These are phyloP conservation scores for Calocybe indica DNA, from an alignment of 768 basidiomycete genomes.

Conservation along the genomic window DNA sequence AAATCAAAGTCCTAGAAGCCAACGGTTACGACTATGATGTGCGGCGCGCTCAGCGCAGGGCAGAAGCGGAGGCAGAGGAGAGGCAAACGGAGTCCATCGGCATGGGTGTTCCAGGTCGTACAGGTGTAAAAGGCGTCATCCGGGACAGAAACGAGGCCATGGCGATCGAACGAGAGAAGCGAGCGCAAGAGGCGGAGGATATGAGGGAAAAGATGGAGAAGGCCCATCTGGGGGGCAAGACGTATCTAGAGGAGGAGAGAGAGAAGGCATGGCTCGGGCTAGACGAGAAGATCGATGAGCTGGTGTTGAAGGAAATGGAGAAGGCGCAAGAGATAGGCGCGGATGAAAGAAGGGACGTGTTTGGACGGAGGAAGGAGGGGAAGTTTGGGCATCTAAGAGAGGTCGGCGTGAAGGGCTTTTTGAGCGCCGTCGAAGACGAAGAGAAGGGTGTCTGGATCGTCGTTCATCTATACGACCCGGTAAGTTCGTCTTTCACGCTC, in stretches of 20 bases:
- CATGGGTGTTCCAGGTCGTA: conserved; percentile 73
- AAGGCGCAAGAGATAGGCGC: conserved; percentile 2
- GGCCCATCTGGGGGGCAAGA: conserved; percentile 58
- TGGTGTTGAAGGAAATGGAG: conserved; percentile 38
- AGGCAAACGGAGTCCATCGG: conserved; percentile 58
- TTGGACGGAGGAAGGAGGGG: conserved; percentile 45
- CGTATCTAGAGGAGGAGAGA: conserved; percentile 72
- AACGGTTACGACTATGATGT: conserved; percentile 36
- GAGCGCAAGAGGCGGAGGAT: conserved; percentile 45
- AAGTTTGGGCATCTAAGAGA: conserved; percentile 77
- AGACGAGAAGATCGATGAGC: conserved; percentile 41
- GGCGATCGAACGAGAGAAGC: conserved; percentile 44
- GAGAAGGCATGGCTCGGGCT: conserved; percentile 35
- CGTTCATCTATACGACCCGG: conserved; percentile 80
- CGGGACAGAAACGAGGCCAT: conserved; percentile 73
- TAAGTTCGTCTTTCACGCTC: conserved; percentile 28
- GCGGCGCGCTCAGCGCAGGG: conserved; percentile 14
- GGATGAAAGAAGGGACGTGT: conserved; percentile 29
- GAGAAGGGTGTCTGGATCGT: conserved; percentile 70
- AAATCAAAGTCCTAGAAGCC: conserved; percentile 26
- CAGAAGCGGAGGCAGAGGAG: conserved; percentile 21
- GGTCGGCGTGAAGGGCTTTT: conserved; percentile 68
- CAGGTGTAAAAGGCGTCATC: conserved; percentile 87
- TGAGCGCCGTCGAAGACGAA: conserved; percentile 71
- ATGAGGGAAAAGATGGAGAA: conserved; percentile 58